These are phyloP conservation scores for Elymus sibiricus DNA, from an alignment of 176 grass and related monocot species.

Conservation along the genomic window DNA sequence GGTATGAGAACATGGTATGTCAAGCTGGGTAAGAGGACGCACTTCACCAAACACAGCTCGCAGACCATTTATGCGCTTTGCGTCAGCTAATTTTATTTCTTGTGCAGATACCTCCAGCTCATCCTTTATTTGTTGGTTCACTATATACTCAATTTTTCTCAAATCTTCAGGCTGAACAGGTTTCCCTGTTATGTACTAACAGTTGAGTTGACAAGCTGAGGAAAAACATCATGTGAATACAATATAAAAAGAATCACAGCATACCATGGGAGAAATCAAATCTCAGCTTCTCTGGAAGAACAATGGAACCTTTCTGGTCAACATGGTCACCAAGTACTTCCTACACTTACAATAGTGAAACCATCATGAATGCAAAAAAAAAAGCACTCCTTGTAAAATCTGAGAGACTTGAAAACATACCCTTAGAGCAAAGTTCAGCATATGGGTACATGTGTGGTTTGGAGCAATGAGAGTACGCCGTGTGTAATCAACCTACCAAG, in stretches of 20 bases:
- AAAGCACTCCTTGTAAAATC: neutral
- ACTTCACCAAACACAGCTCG: slow-evolving; percentile 94
- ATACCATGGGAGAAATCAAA: slow-evolving; percentile 99
- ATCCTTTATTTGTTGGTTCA: slow-evolving; percentile 91
- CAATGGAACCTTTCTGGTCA: slow-evolving; percentile 99
- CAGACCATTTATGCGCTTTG: slow-evolving; percentile 72
- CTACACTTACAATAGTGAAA: slow-evolving; percentile 33
- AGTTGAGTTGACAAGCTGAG: neutral
- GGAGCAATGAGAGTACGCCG: slow-evolving; percentile 82
- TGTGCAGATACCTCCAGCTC: slow-evolving; percentile 71
- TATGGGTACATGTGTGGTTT: slow-evolving; percentile 98
- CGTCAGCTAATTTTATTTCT: slow-evolving; percentile 66
- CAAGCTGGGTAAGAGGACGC: slow-evolving; percentile 21
- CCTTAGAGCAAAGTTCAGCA: slow-evolving; percentile 95
- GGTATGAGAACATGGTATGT: neutral
- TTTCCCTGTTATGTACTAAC: slow-evolving; percentile 67
- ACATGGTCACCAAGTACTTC: slow-evolving; percentile 98
- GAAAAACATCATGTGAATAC: neutral
- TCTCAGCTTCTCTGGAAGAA: slow-evolving; percentile 93
- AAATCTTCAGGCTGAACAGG: slow-evolving; percentile 85
- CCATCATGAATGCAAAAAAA: neutral
- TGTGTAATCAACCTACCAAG: slow-evolving; percentile 77
- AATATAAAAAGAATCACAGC: slow-evolving; percentile 13
- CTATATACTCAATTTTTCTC: slow-evolving; percentile 92
- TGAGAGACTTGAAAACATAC: slow-evolving; percentile 44